A percentile compares a stretch with the other conserved stretches of the same genome.
Evolutionary conservation across 208 protist species (phyloP).

Genomic region (Leishmania mexicana): DNA sequence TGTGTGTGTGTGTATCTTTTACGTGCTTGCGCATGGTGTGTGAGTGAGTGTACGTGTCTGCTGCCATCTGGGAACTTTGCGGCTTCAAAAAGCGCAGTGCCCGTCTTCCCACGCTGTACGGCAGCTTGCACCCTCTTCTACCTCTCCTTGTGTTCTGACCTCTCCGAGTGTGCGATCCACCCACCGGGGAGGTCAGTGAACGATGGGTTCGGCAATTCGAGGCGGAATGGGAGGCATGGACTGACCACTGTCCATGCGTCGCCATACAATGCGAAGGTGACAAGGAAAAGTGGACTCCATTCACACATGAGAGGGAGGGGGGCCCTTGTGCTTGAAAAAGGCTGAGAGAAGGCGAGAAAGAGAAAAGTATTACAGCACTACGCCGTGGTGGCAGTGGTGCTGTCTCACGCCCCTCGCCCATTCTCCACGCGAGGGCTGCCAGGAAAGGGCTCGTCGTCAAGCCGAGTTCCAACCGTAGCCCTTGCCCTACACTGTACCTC

Average conservation of each 20-base stretch:
- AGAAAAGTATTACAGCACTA: background rate
- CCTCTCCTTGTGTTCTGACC: background rate
- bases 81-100: background rate
- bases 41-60: background rate
- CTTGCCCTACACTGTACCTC: background rate
- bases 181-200: background rate
- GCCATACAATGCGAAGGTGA: background rate
- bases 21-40: background rate
- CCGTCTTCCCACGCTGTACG: background rate
- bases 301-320: background rate
- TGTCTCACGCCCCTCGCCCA: background rate
- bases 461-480: background rate
- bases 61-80: background rate
- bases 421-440: background rate
- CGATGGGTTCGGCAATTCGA: background rate
- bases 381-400: background rate
- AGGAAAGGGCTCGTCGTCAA: background rate
- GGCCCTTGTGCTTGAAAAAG: background rate
- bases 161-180: background rate
- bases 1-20: constrained; percentile 6
- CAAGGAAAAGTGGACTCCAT: background rate
- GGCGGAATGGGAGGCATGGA: background rate
- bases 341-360: background rate
- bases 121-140: background rate
- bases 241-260: background rate